phyloP scores from a whole-genome alignment of 2,329 filamentous ascomycete species.

The Monilinia aucupariae region DNA sequence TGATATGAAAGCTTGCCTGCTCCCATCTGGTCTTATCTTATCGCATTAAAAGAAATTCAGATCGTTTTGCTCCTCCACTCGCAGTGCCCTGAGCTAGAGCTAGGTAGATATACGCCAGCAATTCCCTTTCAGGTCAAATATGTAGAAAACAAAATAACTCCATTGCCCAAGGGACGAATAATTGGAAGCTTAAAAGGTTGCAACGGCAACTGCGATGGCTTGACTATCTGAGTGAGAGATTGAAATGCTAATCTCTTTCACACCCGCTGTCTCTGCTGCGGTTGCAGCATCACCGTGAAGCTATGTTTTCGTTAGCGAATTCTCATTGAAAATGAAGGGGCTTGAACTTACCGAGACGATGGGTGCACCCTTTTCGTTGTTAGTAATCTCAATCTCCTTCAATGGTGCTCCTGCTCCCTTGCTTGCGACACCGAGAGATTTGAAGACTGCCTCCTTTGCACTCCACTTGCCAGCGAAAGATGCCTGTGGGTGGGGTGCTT shows the following conservation, averaged over 20 bases:
- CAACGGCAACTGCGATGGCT: slow-evolving; percentile 88
- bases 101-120: slow-evolving; percentile 15
- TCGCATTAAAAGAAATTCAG: slow-evolving; percentile 11
- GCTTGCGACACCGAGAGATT: slow-evolving; percentile 82
- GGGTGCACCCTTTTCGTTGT: slow-evolving; percentile 76
- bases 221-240: slow-evolving; percentile 95
- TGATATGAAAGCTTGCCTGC: not conserved
- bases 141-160: slow-evolving; percentile 12
- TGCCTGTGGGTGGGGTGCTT: slow-evolving; percentile 72
- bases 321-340: slow-evolving; percentile 7
- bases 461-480: slow-evolving; percentile 95
- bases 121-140: slow-evolving; percentile 9
- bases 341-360: slow-evolving; percentile 67
- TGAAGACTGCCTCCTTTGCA: slow-evolving; percentile 98
- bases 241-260: slow-evolving; percentile 85
- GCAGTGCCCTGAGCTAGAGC: not conserved
- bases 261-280: slow-evolving; percentile 78
- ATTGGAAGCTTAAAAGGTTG: slow-evolving; percentile 54
- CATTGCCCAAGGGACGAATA: slow-evolving; percentile 14
- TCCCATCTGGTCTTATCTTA: slow-evolving; percentile 11
- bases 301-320: slow-evolving; percentile 42
- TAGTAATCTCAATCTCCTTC: slow-evolving; percentile 90
- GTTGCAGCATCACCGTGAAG: slow-evolving; percentile 78
- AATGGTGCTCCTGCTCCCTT: slow-evolving; percentile 83
- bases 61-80: slow-evolving; percentile 11